Percentiles rank a stretch among this genome's conserved stretches.
phyloP scores from a whole-genome alignment of 1,139 yeast species.

The Geotrichum cucujoidarum region DNA sequence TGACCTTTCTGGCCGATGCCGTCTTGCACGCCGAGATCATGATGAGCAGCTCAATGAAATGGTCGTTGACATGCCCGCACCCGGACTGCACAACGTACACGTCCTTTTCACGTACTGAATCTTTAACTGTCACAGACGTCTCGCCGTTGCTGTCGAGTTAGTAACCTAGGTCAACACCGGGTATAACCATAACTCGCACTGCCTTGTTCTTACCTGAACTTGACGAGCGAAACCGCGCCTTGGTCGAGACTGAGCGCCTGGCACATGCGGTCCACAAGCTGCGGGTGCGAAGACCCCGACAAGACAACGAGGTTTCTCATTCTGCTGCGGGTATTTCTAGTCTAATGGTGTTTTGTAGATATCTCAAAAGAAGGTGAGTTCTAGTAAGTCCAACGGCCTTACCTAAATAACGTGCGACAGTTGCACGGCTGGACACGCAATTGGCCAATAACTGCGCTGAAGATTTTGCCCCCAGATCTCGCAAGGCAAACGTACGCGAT shows the following conservation, averaged over 20 bases:
- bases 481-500: no score
- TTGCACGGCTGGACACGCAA: no score
- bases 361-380: no score
- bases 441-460: no score
- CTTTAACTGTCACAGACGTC: constrained; percentile 75
- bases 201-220: constrained; percentile 43
- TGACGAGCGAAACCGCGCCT: constrained; percentile 51
- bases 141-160: constrained; percentile 74
- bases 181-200: neutral
- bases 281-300: constrained; percentile 72
- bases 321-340: neutral
- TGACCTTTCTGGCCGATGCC: constrained; percentile 88
- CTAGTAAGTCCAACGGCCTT: no score
- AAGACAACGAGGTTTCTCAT: constrained; percentile 77
- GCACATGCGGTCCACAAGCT: constrained; percentile 58
- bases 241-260: constrained; percentile 56
- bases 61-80: constrained; percentile 88
- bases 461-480: no score
- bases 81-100: constrained; percentile 73
- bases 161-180: no score
- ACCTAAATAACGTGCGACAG: no score
- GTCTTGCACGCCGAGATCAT: constrained; percentile 93
- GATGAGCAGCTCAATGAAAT: constrained; percentile 79
- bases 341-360: no score
- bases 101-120: constrained; percentile 88